phyloP scores from a whole-genome alignment of 768 basidiomycete species.

The Rhodosporidiobolus odoratus region DNA sequence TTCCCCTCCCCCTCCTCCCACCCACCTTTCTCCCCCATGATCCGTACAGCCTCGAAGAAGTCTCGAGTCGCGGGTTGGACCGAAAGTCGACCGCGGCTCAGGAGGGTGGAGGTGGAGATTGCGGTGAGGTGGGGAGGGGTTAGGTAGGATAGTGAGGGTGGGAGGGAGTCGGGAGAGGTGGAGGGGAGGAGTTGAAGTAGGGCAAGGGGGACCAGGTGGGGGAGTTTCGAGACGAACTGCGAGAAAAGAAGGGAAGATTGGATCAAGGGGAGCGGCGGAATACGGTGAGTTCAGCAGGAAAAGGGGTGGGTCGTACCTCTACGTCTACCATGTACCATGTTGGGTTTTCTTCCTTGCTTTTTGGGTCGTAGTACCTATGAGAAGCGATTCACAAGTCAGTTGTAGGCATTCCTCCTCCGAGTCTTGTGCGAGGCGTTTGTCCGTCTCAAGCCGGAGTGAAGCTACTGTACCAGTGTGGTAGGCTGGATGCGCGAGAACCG shows the following conservation, averaged over 20 bases:
- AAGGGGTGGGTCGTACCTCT: conserved; percentile 13
- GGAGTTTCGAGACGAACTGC: conserved; percentile 47
- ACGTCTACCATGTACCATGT: conserved; percentile 92
- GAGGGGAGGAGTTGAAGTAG: conserved; percentile 59
- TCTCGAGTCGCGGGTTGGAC: conserved; percentile 69
- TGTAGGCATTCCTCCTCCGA: too few relatives aligned
- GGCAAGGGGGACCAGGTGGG: conserved; percentile 70
- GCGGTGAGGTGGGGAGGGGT: conserved; percentile 18
- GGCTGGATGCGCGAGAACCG: not conserved
- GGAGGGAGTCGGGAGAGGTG: conserved; percentile 17
- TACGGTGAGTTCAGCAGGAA: not conserved
- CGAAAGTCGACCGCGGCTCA: conserved; percentile 74
- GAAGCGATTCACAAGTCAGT: too few relatives aligned
- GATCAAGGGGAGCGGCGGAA: not conserved
- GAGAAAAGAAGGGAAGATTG: not conserved
- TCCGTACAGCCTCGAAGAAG: conserved; percentile 61
- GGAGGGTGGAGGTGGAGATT: conserved; percentile 59
- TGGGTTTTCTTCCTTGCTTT: conserved; percentile 67
- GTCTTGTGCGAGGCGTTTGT: too few relatives aligned
- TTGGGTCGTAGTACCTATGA: conserved; percentile 48
- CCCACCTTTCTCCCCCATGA: conserved; percentile 67
- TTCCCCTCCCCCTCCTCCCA: conserved; percentile 83
- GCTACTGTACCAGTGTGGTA: not conserved
- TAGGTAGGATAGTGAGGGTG: conserved; percentile 29
- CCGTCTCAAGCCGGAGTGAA: too few relatives aligned